Conservation (phyloP, 306 rosid species). For the Vigna nakashimae region DNA sequence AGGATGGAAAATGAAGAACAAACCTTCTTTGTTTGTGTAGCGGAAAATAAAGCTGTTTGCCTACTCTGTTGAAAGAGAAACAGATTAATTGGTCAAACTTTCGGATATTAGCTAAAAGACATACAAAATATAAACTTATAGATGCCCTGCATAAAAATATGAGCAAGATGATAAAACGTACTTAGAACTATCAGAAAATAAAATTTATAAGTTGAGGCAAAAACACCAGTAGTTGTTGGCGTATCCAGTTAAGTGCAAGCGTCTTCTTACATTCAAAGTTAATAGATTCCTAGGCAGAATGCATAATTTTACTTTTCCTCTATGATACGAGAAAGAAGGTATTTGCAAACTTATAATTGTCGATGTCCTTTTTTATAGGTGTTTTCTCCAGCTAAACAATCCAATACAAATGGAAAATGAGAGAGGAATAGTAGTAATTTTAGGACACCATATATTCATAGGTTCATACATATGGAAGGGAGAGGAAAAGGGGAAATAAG, state of each 20-base stretch:
- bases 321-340: background rate
- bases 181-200: background rate
- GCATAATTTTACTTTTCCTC: conserved; percentile 17
- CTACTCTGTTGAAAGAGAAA: conserved; percentile 69
- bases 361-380: conserved; percentile 1
- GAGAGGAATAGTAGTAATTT: background rate
- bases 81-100: conserved; percentile 42
- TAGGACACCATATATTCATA: conserved; percentile 17
- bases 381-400: conserved; percentile 15
- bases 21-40: conserved; percentile 96
- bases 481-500: background rate
- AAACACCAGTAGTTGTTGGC: background rate
- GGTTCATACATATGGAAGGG: background rate
- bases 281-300: conserved; percentile 9
- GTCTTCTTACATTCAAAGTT: background rate
- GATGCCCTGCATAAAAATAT: background rate
- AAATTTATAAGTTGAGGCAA: background rate
- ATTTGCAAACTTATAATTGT: background rate
- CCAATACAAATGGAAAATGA: conserved; percentile 1
- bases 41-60: conserved; percentile 95
- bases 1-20: conserved; percentile 40
- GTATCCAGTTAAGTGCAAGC: conserved; percentile 25
- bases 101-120: conserved; percentile 7
- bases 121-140: background rate
- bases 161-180: conserved; percentile 5